Conservation (phyloP, 2,329 filamentous ascomycete genomes). For the Alternaria dauci region DNA sequence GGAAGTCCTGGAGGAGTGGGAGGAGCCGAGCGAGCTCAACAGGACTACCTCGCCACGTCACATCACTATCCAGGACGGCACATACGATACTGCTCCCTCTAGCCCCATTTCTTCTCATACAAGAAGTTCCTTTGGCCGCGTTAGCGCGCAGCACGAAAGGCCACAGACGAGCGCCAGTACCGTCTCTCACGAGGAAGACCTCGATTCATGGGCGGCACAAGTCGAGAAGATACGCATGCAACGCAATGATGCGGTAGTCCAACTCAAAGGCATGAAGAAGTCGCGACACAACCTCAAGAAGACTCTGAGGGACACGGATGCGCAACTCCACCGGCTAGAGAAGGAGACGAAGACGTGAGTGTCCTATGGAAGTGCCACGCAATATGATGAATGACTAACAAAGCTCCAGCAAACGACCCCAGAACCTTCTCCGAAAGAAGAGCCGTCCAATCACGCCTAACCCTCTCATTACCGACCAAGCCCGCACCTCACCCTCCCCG, state of each 20-base stretch:
- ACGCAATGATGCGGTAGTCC: conserved; percentile 43
- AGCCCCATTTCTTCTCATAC: conserved; percentile 22
- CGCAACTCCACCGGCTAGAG: conserved; percentile 44
- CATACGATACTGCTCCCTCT: conserved; percentile 19
- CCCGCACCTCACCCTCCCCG: neutral
- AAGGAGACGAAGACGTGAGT: conserved; percentile 32
- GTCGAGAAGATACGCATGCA: conserved; percentile 47
- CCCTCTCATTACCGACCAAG: neutral
- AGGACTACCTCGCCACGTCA: conserved; percentile 17
- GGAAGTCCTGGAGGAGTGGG: conserved; percentile 36
- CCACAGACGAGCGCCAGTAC: conserved; percentile 34
- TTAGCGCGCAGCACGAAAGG: conserved; percentile 21
- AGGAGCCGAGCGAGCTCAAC: conserved; percentile 20
- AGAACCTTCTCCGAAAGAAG: conserved; percentile 21
- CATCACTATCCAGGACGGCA: conserved; percentile 18
- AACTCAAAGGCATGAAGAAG: conserved; percentile 46
- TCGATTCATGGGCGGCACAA: conserved; percentile 43
- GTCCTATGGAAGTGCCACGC: neutral
- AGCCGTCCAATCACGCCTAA: conserved; percentile 16
- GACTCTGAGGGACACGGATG: conserved; percentile 43
- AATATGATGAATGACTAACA: neutral
- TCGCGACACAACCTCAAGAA: conserved; percentile 42
- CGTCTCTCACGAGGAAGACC: conserved; percentile 27
- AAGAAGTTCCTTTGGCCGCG: conserved; percentile 18
- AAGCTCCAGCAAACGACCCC: conserved; percentile 11